Conservation (phyloP, 2,329 filamentous ascomycete species). For the Colletotrichum sp. region DNA sequence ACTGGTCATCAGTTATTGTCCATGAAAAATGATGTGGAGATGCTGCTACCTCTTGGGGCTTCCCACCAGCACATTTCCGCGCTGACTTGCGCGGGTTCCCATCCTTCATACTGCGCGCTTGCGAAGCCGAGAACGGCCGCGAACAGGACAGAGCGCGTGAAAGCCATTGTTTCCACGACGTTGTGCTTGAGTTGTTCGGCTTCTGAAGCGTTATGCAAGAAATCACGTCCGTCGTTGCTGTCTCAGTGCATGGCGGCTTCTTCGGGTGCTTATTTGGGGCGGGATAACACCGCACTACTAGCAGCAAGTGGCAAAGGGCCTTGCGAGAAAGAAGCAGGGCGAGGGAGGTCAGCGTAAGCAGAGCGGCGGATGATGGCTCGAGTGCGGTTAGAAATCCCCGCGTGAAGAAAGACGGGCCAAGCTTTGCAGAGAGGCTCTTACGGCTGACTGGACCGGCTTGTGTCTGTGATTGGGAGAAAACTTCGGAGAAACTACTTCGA, state of each 20-base stretch:
- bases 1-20: neutral
- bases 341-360: too few relatives aligned
- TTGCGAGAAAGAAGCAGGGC: too few relatives aligned
- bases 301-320: neutral
- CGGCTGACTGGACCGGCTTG: too few relatives aligned
- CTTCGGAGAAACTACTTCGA: too few relatives aligned
- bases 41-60: neutral
- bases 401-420: too few relatives aligned
- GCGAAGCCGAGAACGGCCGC: conserved; percentile 1
- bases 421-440: too few relatives aligned
- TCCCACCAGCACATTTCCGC: neutral
- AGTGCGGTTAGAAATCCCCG: too few relatives aligned
- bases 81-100: conserved; percentile 33
- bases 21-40: neutral
- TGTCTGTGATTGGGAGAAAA: too few relatives aligned
- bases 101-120: conserved; percentile 41
- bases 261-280: neutral
- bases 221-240: neutral
- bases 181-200: neutral
- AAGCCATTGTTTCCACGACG: neutral
- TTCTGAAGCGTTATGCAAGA: neutral
- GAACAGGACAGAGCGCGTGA: conserved; percentile 24
- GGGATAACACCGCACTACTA: neutral
- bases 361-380: too few relatives aligned
- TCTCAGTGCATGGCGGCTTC: neutral